Percentiles rank a stretch among this genome's conserved stretches.
phyloP scores from a whole-genome alignment of 208 protist species.

The Trypanosoma theileri region DNA sequence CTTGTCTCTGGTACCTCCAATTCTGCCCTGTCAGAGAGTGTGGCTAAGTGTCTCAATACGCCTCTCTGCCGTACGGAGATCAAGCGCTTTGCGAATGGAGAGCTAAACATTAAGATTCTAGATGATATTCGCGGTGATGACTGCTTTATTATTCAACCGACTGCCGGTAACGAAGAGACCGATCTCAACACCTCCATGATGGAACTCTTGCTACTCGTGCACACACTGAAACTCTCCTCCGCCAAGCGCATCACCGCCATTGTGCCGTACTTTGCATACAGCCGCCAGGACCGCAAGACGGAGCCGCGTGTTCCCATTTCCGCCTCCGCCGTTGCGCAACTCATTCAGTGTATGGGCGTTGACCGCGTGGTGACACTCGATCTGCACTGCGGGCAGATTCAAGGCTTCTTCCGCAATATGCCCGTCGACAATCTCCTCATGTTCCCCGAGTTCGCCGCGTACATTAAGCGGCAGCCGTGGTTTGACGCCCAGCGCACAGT shows the following conservation, averaged over 20 bases:
- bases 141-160: slow-evolving; percentile 96
- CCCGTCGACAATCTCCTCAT: slow-evolving; percentile 94
- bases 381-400: slow-evolving; percentile 94
- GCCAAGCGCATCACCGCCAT: slow-evolving; percentile 94
- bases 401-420: slow-evolving; percentile 96
- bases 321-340: slow-evolving; percentile 92
- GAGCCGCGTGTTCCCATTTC: slow-evolving; percentile 95
- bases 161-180: slow-evolving; percentile 52
- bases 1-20: slow-evolving; percentile 88
- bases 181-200: slow-evolving; percentile 91
- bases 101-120: slow-evolving; percentile 92
- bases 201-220: slow-evolving; percentile 89
- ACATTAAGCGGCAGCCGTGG: slow-evolving; percentile 81
- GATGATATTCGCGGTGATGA: slow-evolving; percentile 95
- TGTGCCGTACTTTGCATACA: slow-evolving; percentile 96
- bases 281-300: slow-evolving; percentile 96
- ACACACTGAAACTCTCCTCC: slow-evolving; percentile 89
- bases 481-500: slow-evolving; percentile 79
- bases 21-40: slow-evolving; percentile 75
- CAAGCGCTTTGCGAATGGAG: slow-evolving; percentile 89
- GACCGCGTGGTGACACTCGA: slow-evolving; percentile 95
- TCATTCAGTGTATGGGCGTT: slow-evolving; percentile 92
- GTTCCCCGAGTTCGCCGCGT: slow-evolving; percentile 87
- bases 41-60: slow-evolving; percentile 78
- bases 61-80: slow-evolving; percentile 79